Evolutionary conservation across 805 yeast species (phyloP), one percentile per base, ranked within the genome.

Genomic region (Zygotorulaspora sp.): DNA sequence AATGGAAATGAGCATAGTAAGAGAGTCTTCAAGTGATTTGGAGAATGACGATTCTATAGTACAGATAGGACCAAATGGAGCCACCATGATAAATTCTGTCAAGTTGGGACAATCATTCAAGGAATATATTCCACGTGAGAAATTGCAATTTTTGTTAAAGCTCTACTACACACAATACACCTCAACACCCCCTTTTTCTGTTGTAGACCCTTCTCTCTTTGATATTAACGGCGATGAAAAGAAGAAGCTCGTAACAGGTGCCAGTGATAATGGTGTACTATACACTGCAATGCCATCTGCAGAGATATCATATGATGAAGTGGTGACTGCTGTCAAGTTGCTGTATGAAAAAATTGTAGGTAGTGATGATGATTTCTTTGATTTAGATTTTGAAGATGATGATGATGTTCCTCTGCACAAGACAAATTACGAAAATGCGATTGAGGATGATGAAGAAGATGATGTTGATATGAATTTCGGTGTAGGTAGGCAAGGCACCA

Each of bases 301-400:
- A 6, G 97, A 90, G 55, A 73, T 92, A 20, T 82, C 95, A 25
- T 90, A 88, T 60, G 97, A 90, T 58, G 97, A 96, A 20, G 75
- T 85, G 3, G 76, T 90, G 13, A 78, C 89, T 2, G 92, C 87
- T 44, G 87, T 89, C 5, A 83, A 78, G 56, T 66, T 75, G 14
- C 58, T 90, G 28, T 90, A 86, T 59, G 79, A 77, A 44, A 70
- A 73, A 40, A 80, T 90, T 45, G 94, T 92, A 8, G 97, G 97
- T 7, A 76, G 95, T 2, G 92, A 84, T 57, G 97, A 90, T 52
- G 97, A 90, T 63, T 92, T 92, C 66, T 90, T 90, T 57, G 96
- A 87, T 60, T 85, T 90, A 28, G 97, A 90, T 62, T 90, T 90
- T 57, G 97, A 90, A 62, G 97, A 90, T 59, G 96, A 88, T 14